These are phyloP conservation scores for Colletotrichum nymphaeae DNA, from an alignment of 2,329 filamentous ascomycete species.

Conservation along the genomic window DNA sequence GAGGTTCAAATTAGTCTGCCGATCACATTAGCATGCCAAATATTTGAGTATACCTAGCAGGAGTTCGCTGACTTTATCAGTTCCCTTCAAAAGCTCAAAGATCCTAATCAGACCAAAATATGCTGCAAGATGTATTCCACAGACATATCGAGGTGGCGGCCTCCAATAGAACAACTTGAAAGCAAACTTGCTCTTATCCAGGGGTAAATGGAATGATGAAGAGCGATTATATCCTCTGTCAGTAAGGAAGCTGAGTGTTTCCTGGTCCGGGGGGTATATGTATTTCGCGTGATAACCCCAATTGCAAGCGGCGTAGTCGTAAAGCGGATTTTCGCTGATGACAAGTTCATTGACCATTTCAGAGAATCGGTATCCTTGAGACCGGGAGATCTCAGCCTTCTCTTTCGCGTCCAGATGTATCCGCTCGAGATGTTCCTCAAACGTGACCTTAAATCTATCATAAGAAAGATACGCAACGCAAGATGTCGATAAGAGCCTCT, in stretches of 20 bases:
- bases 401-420: not conserved
- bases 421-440: not conserved
- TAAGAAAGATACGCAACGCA: not conserved
- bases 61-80: too few relatives aligned
- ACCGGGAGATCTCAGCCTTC: too few relatives aligned
- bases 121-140: not conserved
- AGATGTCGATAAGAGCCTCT: not conserved
- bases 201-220: not conserved
- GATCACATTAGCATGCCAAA: too few relatives aligned
- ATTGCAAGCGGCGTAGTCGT: constrained; percentile 6
- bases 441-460: not conserved
- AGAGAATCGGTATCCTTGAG: too few relatives aligned
- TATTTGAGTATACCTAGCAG: too few relatives aligned
- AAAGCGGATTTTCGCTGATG: not conserved
- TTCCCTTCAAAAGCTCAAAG: too few relatives aligned
- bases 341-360: too few relatives aligned
- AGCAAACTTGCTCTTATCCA: not conserved
- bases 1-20: too few relatives aligned
- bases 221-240: not conserved
- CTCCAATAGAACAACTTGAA: not conserved
- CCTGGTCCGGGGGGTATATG: not conserved
- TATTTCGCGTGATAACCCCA: constrained; percentile 1
- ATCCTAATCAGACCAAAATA: not conserved
- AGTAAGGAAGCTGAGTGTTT: not conserved
- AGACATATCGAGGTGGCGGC: not conserved